Evolutionary conservation across 2,329 filamentous ascomycete species (phyloP), one percentile per base, ranked within the genome.

Genomic region (Aspergillus jensenii): DNA sequence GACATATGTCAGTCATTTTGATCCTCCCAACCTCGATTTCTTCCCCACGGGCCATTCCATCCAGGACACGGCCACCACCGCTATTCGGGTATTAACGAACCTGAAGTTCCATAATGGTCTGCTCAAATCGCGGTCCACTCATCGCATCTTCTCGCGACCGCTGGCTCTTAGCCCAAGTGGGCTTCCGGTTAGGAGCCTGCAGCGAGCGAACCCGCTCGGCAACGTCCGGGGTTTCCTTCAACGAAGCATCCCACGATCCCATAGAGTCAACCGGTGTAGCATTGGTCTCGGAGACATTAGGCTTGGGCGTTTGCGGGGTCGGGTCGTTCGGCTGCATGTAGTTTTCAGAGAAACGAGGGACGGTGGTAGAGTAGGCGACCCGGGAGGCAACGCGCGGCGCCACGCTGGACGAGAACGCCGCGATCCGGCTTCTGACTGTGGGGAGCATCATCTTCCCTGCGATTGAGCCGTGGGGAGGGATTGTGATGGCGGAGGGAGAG

Each of bases 91-190:
- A 14, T 19, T 40, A 14, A 71, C 86, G 66, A 81, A 97, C 93
- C 90, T 99, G 95, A 66, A 89, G 79, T 68, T 88, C 86, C 79
- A 98, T 93, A 71, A 96, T 91, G 35, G 91, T 98, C 86, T 98
- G 93, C 82, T 99, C 95, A 71, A 99, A 99, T 67, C 93, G 84
- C 64, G 95, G 95, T 43, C 95, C 95, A 43, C 87, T 87, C 93
- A 99, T 99, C 53, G 92, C 95, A 76, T 87, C 78, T 54, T 86
- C 84, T 69, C 93, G 84, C 40, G 91, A 87, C 76, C 86, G 86
- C 83, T 99, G 95, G 79, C 87, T 96, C 71, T 86, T 80, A 61
- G 91, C 91, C 95, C 95, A 99, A 59, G 91, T 84, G 6, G 78
- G 85, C 59, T 82, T 78, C 62, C 92, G 86, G 81, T 99, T 99